Conservation (phyloP, 805 yeast genomes). For the Wickerhamiella slavikovae region DNA sequence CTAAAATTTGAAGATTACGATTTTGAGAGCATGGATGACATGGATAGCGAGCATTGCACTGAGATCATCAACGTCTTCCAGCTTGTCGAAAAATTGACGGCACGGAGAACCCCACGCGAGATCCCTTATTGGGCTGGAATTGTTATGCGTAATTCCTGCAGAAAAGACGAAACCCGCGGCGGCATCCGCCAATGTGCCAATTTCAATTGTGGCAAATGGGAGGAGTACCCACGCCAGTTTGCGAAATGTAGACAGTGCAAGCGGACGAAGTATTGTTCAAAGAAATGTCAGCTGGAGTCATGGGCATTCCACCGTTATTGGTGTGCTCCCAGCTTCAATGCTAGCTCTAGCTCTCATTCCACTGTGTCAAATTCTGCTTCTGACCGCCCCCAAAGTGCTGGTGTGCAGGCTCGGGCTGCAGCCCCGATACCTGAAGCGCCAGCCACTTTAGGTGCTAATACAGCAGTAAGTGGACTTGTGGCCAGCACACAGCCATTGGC, state of each 20-base stretch:
- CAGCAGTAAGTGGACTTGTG: too few relatives aligned
- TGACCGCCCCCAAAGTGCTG: slow-evolving; percentile 4
- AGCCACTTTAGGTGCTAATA: too few relatives aligned
- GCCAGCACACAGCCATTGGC: too few relatives aligned
- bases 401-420: too few relatives aligned
- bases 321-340: slow-evolving; percentile 29
- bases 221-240: slow-evolving; percentile 69
- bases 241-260: slow-evolving; percentile 90
- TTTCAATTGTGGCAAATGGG: slow-evolving; percentile 90
- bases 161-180: slow-evolving; percentile 68
- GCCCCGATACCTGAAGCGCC: not conserved
- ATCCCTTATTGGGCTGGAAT: slow-evolving; percentile 94
- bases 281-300: slow-evolving; percentile 77
- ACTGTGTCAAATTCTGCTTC: slow-evolving; percentile 1
- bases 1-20: slow-evolving; percentile 15
- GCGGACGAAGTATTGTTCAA: slow-evolving; percentile 83
- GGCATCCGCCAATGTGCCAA: slow-evolving; percentile 92
- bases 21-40: slow-evolving; percentile 16
- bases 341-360: slow-evolving; percentile 1
- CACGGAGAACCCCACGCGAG: slow-evolving; percentile 46
- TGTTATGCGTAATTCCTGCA: slow-evolving; percentile 89
- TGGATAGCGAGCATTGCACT: slow-evolving; percentile 26
- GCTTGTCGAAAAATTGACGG: slow-evolving; percentile 77
- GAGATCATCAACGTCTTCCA: slow-evolving; percentile 53
- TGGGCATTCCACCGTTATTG: slow-evolving; percentile 90